Base-by-base conservation (phyloP, 345 rosid species). In the Camelina hispida region DNA sequence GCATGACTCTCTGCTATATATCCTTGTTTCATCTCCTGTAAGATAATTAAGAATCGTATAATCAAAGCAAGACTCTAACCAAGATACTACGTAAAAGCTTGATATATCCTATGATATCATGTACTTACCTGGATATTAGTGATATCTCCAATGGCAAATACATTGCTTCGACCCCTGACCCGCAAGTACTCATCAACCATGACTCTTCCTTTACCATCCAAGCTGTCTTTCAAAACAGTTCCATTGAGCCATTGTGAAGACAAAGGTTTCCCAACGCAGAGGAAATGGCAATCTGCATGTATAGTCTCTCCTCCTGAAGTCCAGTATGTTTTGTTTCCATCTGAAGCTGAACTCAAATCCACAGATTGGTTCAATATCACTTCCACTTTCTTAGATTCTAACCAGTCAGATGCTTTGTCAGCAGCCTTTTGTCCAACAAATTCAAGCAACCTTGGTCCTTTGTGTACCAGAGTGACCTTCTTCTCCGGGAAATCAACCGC, bases 1-100 rank as follows among this genome's bases (percentile, higher is more conserved):
- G 93, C 93, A 72, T 91, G 97, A 14, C 30, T 82, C 47, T 89
- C 88, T 1, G 96, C 98, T 64, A 88, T 51, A 60, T 83, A 87
- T 47, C 96, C 98, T 80, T 91, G 97, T 50, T 91, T 87, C 70
- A 81, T 79, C 80, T 93, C 98, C 98, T 91, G 83, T 30, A 30
- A 30, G 4, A 3, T 9, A 25, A 62, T 68, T 22, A 7, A 9
- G 1, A 37, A 32, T n/a, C 62, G 56, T 66, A 72, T 14, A 8
- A 25, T 64, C 71, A 55, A 37, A 32, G 20, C 22, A 46, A 30
- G 30, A 61, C 58, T 64, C 71, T 46, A 37, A 32, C n/a, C 22
- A 46, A 30, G 30, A 61, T 66, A 53, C 12, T 44, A 20, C 4
- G 3, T 12, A 20, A 1, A 32, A 44, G 8, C 16, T 18, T 23